Evolutionary conservation across 2,329 filamentous ascomycete species (phyloP), one percentile per base, ranked within the genome.

Genomic region (Ophiostoma australiae): DNA sequence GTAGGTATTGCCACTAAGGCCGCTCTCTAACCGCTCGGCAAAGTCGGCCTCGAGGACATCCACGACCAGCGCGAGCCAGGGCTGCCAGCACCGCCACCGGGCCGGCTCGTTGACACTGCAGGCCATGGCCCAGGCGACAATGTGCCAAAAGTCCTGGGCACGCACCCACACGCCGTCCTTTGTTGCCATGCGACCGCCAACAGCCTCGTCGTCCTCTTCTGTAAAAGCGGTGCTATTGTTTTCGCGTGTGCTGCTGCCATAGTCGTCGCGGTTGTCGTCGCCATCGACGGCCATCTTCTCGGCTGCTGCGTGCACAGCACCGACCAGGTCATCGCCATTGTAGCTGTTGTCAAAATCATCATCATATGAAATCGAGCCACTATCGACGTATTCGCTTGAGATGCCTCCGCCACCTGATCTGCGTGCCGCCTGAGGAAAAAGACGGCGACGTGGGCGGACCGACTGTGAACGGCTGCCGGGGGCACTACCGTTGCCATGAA

Each of bases 71-170:
- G 89, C 86, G 17, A 98, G 82, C 91, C 93, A 97, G 8, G 87
- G 80, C 75, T 85, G 88, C 93, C 94, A 98, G 76, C 89, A 86
- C 68, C 84, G 85, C 94, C 95, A 98, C 27, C 94, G 86, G 58
- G 86, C 84, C 1, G 88, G 88, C 75, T 94, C 84, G 41, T 86
- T 79, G 1, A 91, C 85, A 69, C 92, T 94, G 81, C 94, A 98
- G 77, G 94, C 95, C 78, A 98, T 93, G 0, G 92, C 91, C 95
- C 95, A 98, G 3, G 94, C 95, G 0, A 95, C 85, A 0, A 92
- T 87, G 61, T 89, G 86, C 93, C 95, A 99, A 76, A 98, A 96
- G 77, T 97, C 92, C 73, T 91, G 89, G 0, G 90, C 91, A n/a
- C 87, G 86, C 20, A 81, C 82, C 87, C 91, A 97, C 1, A 97